A percentile compares a stretch with the other conserved stretches of the same genome.
Conservation (phyloP, 169 alveolate species). For the Hammondia hammondi region DNA sequence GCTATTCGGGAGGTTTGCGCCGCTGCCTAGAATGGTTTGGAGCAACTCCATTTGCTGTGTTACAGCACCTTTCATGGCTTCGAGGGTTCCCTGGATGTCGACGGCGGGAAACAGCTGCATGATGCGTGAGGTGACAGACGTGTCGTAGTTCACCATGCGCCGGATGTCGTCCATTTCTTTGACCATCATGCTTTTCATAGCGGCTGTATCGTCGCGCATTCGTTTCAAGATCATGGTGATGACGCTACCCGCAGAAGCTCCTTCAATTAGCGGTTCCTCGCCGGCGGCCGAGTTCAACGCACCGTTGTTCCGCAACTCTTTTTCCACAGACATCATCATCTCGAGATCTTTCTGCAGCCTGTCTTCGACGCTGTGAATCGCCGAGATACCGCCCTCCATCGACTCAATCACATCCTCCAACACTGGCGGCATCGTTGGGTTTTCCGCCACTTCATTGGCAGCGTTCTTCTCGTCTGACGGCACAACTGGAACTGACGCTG, state of each 20-base stretch:
- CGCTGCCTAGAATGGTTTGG: neutral
- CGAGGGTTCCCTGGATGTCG: neutral
- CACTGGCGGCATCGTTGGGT: no score
- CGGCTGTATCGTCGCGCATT: neutral
- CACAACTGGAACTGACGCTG: no score
- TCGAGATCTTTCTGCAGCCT: neutral
- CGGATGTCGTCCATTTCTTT: conserved; percentile 12
- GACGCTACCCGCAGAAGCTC: neutral
- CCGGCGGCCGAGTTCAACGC: neutral
- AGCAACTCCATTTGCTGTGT: neutral
- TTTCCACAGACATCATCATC: neutral
- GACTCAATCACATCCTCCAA: no score
- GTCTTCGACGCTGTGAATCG: neutral
- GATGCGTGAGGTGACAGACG: neutral
- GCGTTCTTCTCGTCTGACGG: no score
- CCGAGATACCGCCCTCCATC: neutral
- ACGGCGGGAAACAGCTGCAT: conserved; percentile 13
- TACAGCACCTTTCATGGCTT: conserved; percentile 11
- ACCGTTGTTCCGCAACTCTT: neutral
- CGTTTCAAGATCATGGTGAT: neutral
- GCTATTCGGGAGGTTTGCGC: neutral
- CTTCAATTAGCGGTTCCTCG: neutral
- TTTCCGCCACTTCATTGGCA: no score
- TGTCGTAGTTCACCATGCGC: conserved; percentile 7
- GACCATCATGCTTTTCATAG: neutral